Conservation (phyloP, 2,329 filamentous ascomycete genomes). For the Phaeoacremonium minimum region DNA sequence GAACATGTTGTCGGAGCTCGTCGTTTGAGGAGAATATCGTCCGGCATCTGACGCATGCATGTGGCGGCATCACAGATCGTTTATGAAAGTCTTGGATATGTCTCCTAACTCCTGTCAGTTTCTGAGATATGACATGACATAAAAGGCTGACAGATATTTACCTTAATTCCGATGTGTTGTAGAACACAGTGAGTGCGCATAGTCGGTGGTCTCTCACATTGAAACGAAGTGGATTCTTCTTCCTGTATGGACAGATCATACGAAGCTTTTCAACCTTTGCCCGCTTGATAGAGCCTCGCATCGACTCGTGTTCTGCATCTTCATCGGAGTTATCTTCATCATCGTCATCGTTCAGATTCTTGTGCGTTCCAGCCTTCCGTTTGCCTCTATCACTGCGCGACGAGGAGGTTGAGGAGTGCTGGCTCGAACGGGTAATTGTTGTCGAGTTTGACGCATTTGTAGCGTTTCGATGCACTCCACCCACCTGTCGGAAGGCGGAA, state of each 20-base stretch:
- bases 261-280: neutral
- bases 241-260: slow-evolving; percentile 7
- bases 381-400: neutral
- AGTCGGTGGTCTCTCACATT: slow-evolving; percentile 6
- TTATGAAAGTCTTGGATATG: slow-evolving; percentile 8
- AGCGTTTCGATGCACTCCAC: neutral
- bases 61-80: slow-evolving; percentile 1
- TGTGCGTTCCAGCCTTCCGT: neutral
- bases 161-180: slow-evolving; percentile 3
- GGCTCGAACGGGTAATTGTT: neutral
- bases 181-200: slow-evolving; percentile 4
- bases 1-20: slow-evolving; percentile 2
- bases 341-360: neutral
- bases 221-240: slow-evolving; percentile 7
- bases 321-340: neutral
- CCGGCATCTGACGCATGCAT: slow-evolving; percentile 4
- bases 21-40: slow-evolving; percentile 4
- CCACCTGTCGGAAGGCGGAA: neutral
- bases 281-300: neutral
- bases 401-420: neutral
- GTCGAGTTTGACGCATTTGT: neutral
- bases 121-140: neutral
- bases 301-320: neutral
- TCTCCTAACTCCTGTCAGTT: neutral
- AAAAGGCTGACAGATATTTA: neutral